Conservation (phyloP, 768 basidiomycete genomes). For the Pleurotus ostreatus region DNA sequence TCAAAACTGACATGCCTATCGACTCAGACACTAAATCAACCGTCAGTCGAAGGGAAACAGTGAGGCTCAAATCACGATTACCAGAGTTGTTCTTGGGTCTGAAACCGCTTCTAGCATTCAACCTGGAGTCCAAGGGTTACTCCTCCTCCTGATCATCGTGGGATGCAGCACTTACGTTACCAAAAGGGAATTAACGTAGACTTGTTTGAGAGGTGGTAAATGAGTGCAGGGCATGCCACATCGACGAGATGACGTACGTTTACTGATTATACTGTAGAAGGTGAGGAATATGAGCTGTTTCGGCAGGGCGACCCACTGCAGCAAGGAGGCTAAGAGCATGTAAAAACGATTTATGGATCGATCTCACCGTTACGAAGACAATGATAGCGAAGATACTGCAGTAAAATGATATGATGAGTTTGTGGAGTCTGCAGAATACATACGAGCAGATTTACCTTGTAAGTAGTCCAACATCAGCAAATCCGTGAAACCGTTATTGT, state of each 20-base stretch:
- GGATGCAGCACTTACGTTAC: conserved; percentile 11
- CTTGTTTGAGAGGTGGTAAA: neutral
- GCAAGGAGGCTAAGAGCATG: neutral
- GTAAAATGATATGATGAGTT: neutral
- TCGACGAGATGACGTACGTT: neutral
- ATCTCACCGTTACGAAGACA: neutral
- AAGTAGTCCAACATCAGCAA: neutral
- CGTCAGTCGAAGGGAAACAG: neutral
- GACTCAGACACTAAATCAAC: no score
- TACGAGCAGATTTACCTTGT: neutral
- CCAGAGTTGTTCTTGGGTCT: neutral
- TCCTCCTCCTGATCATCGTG: neutral
- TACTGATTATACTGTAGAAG: conserved; percentile 6
- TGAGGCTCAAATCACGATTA: neutral
- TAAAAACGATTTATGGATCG: neutral
- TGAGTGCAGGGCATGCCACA: neutral
- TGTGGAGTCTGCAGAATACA: neutral
- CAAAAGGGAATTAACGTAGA: conserved; percentile 4
- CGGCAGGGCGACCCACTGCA: conserved; percentile 2
- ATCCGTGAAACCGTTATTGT: no score
- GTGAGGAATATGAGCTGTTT: conserved; percentile 3
- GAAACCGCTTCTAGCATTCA: neutral
- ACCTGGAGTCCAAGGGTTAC: neutral
- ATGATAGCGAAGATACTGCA: neutral
- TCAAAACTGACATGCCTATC: neutral